Conservation (phyloP, 2,329 filamentous ascomycete genomes). For the Fusarium cyanostomum region DNA sequence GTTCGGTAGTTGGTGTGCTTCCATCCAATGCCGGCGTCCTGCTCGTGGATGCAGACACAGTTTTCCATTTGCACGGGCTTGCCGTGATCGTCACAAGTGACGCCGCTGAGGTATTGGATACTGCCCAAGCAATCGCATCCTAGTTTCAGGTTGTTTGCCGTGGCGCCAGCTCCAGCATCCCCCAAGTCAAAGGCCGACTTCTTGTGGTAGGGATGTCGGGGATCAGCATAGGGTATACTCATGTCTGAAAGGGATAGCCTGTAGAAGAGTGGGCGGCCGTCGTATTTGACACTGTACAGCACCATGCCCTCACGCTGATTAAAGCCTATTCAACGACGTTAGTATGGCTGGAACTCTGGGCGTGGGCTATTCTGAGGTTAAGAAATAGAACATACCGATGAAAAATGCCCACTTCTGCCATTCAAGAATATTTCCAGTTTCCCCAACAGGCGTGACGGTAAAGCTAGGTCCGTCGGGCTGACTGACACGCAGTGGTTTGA, state of each 20-base stretch:
- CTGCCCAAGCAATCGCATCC: slow-evolving; percentile 77
- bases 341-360: not conserved
- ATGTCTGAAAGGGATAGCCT: slow-evolving; percentile 76
- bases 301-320: slow-evolving; percentile 76
- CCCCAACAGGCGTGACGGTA: slow-evolving; percentile 50
- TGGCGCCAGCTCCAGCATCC: slow-evolving; percentile 72
- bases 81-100: slow-evolving; percentile 63
- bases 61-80: slow-evolving; percentile 62
- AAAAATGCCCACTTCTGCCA: slow-evolving; percentile 78
- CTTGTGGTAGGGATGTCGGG: slow-evolving; percentile 70
- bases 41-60: slow-evolving; percentile 74
- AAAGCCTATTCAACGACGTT: slow-evolving; percentile 53
- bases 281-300: slow-evolving; percentile 75
- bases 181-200: slow-evolving; percentile 80
- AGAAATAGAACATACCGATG: slow-evolving; percentile 51
- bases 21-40: slow-evolving; percentile 77
- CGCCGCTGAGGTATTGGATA: slow-evolving; percentile 70
- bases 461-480: slow-evolving; percentile 78
- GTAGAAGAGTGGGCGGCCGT: slow-evolving; percentile 72
- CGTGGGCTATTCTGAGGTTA: fast-evolving
- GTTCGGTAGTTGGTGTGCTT: slow-evolving; percentile 77
- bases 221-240: slow-evolving; percentile 75
- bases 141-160: slow-evolving; percentile 73
- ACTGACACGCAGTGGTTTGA: slow-evolving; percentile 77
- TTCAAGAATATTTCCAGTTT: slow-evolving; percentile 55